Evolutionary conservation across 2,329 filamentous ascomycete genomes (phyloP).

Genomic region (Sphaerulina vaccinii): DNA sequence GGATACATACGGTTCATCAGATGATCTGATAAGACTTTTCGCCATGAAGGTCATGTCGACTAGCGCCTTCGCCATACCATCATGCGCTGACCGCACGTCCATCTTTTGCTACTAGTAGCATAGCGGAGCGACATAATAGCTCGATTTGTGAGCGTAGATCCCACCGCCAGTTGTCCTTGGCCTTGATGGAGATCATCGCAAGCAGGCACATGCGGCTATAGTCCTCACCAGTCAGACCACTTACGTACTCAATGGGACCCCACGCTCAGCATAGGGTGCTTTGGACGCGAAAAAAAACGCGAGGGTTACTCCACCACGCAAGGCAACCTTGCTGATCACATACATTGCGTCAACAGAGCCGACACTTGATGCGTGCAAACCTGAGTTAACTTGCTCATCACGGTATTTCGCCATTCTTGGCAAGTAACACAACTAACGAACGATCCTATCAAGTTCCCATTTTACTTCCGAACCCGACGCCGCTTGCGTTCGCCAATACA

Average conservation of each 20-base stretch:
- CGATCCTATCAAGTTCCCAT: neutral
- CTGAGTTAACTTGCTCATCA: constrained; percentile 18
- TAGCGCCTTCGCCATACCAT: neutral
- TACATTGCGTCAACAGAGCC: neutral
- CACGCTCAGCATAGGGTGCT: constrained; percentile 1
- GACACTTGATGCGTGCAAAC: no score
- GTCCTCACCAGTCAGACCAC: neutral
- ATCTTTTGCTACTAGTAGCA: constrained; percentile 2
- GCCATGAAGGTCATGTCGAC: neutral
- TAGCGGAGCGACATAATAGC: neutral
- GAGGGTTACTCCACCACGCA: neutral
- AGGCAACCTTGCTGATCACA: constrained; percentile 1
- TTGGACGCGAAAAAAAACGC: neutral
- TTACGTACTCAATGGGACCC: neutral
- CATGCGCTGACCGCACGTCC: neutral
- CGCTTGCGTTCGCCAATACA: constrained; percentile 7
- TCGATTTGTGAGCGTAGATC: neutral
- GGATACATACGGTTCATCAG: neutral
- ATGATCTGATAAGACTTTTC: neutral
- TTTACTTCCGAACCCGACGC: neutral
- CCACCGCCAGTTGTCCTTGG: neutral
- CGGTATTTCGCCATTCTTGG: constrained; percentile 11
- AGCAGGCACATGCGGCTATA: neutral
- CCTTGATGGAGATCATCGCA: neutral
- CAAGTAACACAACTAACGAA: neutral